Base-by-base conservation (phyloP, 441 rosid genomes). In the Syzygium syzygioides region DNA sequence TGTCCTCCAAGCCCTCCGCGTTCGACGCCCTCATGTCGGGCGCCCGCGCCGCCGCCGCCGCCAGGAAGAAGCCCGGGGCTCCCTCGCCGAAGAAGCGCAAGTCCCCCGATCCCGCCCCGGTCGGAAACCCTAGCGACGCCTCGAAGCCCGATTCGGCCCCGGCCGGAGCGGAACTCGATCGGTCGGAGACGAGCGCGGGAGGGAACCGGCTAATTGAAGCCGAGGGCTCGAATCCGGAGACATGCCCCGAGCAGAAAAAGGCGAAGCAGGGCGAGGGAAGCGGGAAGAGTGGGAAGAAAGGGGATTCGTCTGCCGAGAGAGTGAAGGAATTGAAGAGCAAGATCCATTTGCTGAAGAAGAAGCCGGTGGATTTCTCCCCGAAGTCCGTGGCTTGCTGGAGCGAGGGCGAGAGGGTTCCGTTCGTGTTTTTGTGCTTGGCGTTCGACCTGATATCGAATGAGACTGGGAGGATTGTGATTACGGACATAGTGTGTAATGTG, bases 11-110 rank as follows among this genome's bases (percentile, higher is more conserved):
- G n/a, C 98, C 94, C 50, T 95, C 97, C 20, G 98, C 96, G 85
- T 97, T 98, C 92, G 99, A 96, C 76, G 93, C 94, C 55, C 96
- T 98, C 85, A 98, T 97, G 99, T 92, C 99, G 87, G 91, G 87
- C 8, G 97, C 98, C 18, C 98, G 98, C 23, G 93, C 97, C 85
- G 84, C 87, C 32, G 86, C 86, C 48, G 48, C 62, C 86, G 86
- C 86, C 87, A 93, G 94, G 85, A 95, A 94, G 89, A 95, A 92
- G 86, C 53, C 92, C 19, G 89, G 86, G 71, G 88, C 93, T 12
- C 54, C 95, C 8, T n/a, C 89, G 86, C 91, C 96, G 76, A 95
- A 89, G 85, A 96, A 96, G 89, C 94, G 95, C 85, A 96, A 95
- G 92, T 28, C 91, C 90, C 91, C 88, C 6, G 94, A 89, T 37